Percentiles rank a stretch among this genome's conserved stretches.
Evolutionary conservation across 2,329 filamentous ascomycete species (phyloP).

Genomic region (Cucurbitaria berberidis): DNA sequence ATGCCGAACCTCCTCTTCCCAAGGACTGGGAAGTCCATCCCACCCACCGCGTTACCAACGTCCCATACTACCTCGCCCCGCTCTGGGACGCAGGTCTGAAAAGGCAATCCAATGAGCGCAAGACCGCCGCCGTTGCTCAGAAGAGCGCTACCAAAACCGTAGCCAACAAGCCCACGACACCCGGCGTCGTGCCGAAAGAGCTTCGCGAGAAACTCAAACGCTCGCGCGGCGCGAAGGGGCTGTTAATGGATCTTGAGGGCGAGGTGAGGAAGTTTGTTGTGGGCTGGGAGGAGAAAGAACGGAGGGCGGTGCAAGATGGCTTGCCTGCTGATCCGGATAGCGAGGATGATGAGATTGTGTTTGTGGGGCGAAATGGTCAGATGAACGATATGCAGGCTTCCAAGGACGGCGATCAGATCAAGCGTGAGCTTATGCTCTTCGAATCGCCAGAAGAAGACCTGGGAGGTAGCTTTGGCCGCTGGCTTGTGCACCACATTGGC

Average conservation of each 20-base stretch:
- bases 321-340: conserved; percentile 58
- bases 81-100: conserved; percentile 73
- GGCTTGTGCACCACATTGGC: conserved; percentile 91
- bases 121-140: conserved; percentile 41
- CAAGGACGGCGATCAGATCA: conserved; percentile 59
- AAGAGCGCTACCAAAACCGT: conserved; percentile 45
- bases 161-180: conserved; percentile 51
- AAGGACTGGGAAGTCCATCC: conserved; percentile 83
- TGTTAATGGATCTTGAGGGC: conserved; percentile 84
- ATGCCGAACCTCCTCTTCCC: conserved; percentile 80
- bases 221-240: conserved; percentile 74
- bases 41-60: conserved; percentile 75
- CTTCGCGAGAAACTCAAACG: conserved; percentile 82
- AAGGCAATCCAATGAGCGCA: conserved; percentile 53
- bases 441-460: conserved; percentile 78
- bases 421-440: conserved; percentile 75
- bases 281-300: conserved; percentile 63
- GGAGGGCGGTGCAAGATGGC: conserved; percentile 55
- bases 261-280: conserved; percentile 78
- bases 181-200: conserved; percentile 73
- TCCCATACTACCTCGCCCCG: conserved; percentile 89
- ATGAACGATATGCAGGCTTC: conserved; percentile 64
- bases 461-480: conserved; percentile 83
- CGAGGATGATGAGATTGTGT: conserved; percentile 88
- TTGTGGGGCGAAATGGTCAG: conserved; percentile 73